Base-by-base conservation (phyloP, 805 yeast species). In the Cyberlindnera mrakii region DNA sequence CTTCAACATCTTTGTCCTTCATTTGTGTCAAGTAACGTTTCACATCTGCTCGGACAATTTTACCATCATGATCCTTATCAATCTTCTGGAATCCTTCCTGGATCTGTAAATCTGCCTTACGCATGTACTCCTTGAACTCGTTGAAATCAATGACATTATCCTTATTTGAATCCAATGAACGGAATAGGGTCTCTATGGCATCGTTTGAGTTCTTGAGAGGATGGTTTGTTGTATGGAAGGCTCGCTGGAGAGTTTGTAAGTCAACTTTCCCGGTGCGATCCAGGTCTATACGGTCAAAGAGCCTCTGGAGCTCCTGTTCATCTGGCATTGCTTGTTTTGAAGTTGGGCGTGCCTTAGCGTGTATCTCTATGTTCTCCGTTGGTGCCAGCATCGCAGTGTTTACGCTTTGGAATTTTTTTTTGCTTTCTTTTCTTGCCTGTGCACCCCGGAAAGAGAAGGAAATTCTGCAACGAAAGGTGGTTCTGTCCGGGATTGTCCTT, bases 11-110 rank as follows among this genome's bases (percentile, higher is more conserved):
- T 11, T 86, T 79, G 16, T 67, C 62, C 39, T 79, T 74, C 45
- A 85, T 67, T 20, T 19, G 29, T 4, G 68, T 63, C 13, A 90
- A 66, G 52, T 91, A 95, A 18, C 64, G 69, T 33, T 74, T 72
- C 38, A 91, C 77, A 54, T 90, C 96, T 1, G 70, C 67, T 35
- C 76, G 70, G 37, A 77, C 76, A 30, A 89, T 70, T 46, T 62
- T 74, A 1, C 96, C 96, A 58, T 86, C 95, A 39, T 78, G 66
- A 54, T 87, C 87, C 33, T 66, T 64, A 60, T 87, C 96, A 32
- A 87, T 72, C 43, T 67, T 75, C 40, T 69, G 66, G 60, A 88
- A 87, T 0, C 95, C 93, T 35, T 64, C 66, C 30, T 72, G 70
- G 44, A 87, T 82, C 57, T 85, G 91, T 14, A 67, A 64, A 55